A percentile compares a stretch with the other conserved stretches of the same genome.
Conservation (phyloP, 2,329 filamentous ascomycete genomes). For the Phoma sp. region DNA sequence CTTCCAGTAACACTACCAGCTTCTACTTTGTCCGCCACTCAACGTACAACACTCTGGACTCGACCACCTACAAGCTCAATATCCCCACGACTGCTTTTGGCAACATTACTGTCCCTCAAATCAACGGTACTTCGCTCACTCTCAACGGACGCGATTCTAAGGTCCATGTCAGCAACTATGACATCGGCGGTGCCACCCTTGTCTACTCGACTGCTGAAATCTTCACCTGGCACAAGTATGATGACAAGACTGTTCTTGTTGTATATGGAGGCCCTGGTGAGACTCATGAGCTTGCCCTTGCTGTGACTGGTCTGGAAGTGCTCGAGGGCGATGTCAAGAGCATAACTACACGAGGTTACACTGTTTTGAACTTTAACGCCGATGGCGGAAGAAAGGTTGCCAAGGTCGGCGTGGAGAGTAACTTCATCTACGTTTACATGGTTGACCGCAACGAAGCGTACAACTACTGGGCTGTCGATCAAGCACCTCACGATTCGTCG, state of each 20-base stretch:
- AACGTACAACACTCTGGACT: slow-evolving; percentile 66
- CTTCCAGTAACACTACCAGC: slow-evolving; percentile 63
- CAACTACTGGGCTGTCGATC: slow-evolving; percentile 71
- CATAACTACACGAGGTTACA: slow-evolving; percentile 53
- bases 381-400: slow-evolving; percentile 62
- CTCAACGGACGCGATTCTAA: slow-evolving; percentile 71
- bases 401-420: slow-evolving; percentile 51
- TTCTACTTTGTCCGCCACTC: slow-evolving; percentile 73
- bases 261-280: slow-evolving; percentile 70
- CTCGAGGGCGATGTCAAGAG: slow-evolving; percentile 53
- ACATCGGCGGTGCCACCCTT: slow-evolving; percentile 65
- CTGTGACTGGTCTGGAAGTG: slow-evolving; percentile 43
- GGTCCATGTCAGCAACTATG: slow-evolving; percentile 72
- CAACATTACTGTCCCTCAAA: slow-evolving; percentile 65
- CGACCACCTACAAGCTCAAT: slow-evolving; percentile 69
- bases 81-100: slow-evolving; percentile 66
- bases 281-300: slow-evolving; percentile 67
- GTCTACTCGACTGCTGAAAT: slow-evolving; percentile 75
- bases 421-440: slow-evolving; percentile 63
- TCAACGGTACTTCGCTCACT: slow-evolving; percentile 61
- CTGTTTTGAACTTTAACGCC: slow-evolving; percentile 63
- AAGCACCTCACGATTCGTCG: slow-evolving; percentile 39
- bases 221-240: slow-evolving; percentile 71
- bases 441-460: slow-evolving; percentile 71
- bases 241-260: slow-evolving; percentile 65